A percentile compares a stretch with the other conserved stretches of the same genome.
These are phyloP conservation scores for Venturia asperata DNA, from an alignment of 2,329 filamentous ascomycete species.

Conservation along the genomic window DNA sequence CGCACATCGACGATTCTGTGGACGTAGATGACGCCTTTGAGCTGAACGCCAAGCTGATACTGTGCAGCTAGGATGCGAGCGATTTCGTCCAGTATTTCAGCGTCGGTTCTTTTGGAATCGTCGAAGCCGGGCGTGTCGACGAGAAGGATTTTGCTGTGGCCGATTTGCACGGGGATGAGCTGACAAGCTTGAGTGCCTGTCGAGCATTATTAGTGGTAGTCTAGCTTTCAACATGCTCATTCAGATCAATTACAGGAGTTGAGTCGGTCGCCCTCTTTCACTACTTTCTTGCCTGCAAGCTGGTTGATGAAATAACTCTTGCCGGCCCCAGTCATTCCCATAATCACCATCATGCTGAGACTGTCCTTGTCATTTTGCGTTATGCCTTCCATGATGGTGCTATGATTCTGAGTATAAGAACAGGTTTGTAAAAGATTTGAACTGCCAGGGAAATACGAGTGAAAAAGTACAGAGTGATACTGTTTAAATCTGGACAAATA, in stretches of 20 bases:
- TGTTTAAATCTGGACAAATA: too few relatives aligned
- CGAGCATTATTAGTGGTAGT: too few relatives aligned
- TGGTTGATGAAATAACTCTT: conserved; percentile 31
- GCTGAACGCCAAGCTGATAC: conserved; percentile 24
- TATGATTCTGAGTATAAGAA: too few relatives aligned
- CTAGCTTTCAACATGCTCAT: neutral
- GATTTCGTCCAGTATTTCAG: conserved; percentile 29
- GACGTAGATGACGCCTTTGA: conserved; percentile 31
- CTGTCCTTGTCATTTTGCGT: neutral
- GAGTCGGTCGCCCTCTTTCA: conserved; percentile 17
- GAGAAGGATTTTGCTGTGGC: conserved; percentile 23
- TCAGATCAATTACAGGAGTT: neutral
- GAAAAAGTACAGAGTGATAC: too few relatives aligned
- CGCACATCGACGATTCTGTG: conserved; percentile 29
- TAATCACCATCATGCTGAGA: conserved; percentile 26
- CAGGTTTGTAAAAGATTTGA: too few relatives aligned
- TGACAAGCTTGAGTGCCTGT: conserved; percentile 20
- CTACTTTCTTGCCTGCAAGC: conserved; percentile 21
- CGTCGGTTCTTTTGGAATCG: conserved; percentile 26
- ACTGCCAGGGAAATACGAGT: too few relatives aligned
- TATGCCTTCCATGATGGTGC: too few relatives aligned
- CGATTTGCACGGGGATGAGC: conserved; percentile 22
- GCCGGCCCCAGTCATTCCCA: conserved; percentile 29
- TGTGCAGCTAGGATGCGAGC: conserved; percentile 24
- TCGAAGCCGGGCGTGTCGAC: conserved; percentile 34